Evolutionary conservation across 1,284 basidiomycete genomes (phyloP), one percentile per base, ranked within the genome.

Genomic region (Pisolithus thermaeus): DNA sequence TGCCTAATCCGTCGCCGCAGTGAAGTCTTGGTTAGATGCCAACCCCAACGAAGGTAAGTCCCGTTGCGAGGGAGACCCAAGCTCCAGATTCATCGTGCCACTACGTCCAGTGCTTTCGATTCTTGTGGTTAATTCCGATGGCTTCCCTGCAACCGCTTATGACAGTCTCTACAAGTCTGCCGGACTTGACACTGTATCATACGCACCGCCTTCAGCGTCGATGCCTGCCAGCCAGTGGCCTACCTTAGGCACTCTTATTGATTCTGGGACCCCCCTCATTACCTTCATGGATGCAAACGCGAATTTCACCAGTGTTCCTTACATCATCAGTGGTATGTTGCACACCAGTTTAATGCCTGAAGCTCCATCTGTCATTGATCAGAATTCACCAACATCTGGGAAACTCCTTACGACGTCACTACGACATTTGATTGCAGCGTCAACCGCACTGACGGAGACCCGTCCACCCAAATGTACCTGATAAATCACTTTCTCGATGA

Each of bases 321-420:
- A 93, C 69, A 77, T 97, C 54, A 84, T 97, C 50, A 91, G 94
- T 62, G 89, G 89, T 89, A 55, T 35, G 73, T 44, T 27, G 38
- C 23, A 47, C 35, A 52, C 27, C 37, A 23, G 28, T 9, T n/a
- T 23, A 20, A 30, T 2, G 22, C 23, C 46, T 54, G 42, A 36
- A 41, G 32, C 20, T 2, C 42, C 50, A 32, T 35, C 54, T 20
- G 20, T 40, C 45, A 39, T 16, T 36, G n/a, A 7, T 2, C 54
- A 81, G 93, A 97, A 69, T 97, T 97, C 66, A 79, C 81, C 9
- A 95, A 95, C 68, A 76, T 97, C 45, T 97, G 92, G 90, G 94
- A 98, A 71, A 89, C 90, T 41, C 81, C 87, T 2, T 94, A 79
- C 66, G 84, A 93, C 61, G 87, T 95, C 12, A 83, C 82, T 3